These are phyloP conservation scores for Cutaneotrichosporon mucoides DNA, from an alignment of 1,284 basidiomycete species.

Conservation along the genomic window DNA sequence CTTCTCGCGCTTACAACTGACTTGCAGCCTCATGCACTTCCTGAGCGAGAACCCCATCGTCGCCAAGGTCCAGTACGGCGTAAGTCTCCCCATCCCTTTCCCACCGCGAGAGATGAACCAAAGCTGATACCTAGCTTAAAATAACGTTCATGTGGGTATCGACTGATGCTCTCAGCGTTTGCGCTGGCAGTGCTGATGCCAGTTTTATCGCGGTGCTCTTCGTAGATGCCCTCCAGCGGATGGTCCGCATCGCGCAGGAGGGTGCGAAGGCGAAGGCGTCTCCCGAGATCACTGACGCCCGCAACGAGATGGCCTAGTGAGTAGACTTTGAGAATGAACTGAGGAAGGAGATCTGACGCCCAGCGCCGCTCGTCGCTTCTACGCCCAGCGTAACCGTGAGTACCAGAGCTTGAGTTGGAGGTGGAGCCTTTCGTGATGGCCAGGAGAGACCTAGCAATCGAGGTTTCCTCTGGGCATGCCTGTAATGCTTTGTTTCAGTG, in stretches of 20 bases:
- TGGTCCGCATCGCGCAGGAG: conserved; percentile 71
- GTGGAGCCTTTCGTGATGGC: background rate
- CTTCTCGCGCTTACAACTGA: background rate
- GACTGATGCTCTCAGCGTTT: background rate
- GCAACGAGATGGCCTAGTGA: conserved; percentile 73
- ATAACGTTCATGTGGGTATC: conserved; percentile 82
- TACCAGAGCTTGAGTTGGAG: too few relatives aligned
- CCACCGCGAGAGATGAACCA: background rate
- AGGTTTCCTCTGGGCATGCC: too few relatives aligned
- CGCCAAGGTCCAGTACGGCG: conserved; percentile 55
- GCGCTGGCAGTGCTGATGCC: background rate
- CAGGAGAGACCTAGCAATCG: conserved; percentile 1
- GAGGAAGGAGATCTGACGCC: background rate
- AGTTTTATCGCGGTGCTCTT: conserved; percentile 75
- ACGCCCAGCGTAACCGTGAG: conserved; percentile 61
- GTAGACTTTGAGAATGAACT: background rate
- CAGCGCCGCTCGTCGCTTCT: conserved; percentile 79
- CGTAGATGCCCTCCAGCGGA: conserved; percentile 81
- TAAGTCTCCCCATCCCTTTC: conserved; percentile 20
- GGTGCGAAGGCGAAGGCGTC: conserved; percentile 63
- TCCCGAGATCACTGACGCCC: conserved; percentile 60
- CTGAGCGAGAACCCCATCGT: conserved; percentile 51
- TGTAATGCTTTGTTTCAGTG: too few relatives aligned
- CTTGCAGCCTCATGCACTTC: conserved; percentile 48
- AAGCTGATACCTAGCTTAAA: conserved; percentile 56